Base-by-base conservation (phyloP, 2,329 filamentous ascomycete genomes). In the Botrytis galanthina region DNA sequence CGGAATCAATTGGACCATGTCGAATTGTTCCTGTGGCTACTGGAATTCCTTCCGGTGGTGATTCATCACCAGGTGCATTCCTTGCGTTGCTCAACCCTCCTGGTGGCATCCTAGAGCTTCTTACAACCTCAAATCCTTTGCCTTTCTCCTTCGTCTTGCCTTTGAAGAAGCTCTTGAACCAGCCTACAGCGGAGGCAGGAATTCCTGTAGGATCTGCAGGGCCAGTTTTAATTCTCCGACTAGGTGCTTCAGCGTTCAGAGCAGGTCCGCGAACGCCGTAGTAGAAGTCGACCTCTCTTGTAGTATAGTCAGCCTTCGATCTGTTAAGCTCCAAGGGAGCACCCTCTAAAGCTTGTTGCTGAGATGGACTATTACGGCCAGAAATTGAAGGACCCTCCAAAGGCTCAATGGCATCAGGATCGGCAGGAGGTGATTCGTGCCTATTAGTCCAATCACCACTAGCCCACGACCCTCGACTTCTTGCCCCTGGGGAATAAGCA, bases 121-220 rank as follows among this genome's bases (percentile, higher is more conserved):
- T 87, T 26, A 99, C 95, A 8, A 99, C 96, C 81, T 98, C 96
- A 78, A 99, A 99, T 0, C 96, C 96, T 82, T 98, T 98, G 77
- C 92, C 91, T 82, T 97, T 97, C 77, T 98, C 95, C 80, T 97
- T 98, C 10, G 91, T 94, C 83, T 97, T 97, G 26, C 92, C 92
- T 20, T 91, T 91, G 74, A 97, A 88, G 9, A 97, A 81, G 70
- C 87, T 88, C 78, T 93, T 91, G 82, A 98, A 89, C 94, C 95
- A 99, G 7, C 94, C 93, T 0, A 93, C 92, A 0, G 96, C 95
- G 12, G 93, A 95, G 2, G 94, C 92, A 32, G 97, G 93, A 0
- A 95, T 94, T 0, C 95, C 93, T 54, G 95, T 97, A 0, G 96
- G 96, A 84, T 99, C 95, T 14, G 95, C 94, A 3, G 96, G 96